Conservation (phyloP, 331 rosid genomes). For the Quercus tomentella region DNA sequence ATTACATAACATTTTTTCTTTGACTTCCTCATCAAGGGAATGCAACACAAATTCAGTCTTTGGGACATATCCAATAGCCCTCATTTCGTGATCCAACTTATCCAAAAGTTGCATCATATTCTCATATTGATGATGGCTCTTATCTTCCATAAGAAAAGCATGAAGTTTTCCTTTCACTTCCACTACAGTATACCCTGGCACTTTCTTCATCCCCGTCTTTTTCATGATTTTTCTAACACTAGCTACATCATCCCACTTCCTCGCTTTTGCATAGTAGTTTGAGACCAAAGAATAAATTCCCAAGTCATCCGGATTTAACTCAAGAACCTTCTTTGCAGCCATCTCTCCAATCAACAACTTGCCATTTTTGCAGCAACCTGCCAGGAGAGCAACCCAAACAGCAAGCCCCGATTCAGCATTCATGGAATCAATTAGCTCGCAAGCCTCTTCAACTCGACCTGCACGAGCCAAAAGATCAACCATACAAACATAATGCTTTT, state of each 20-base stretch:
- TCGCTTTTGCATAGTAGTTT: constrained; percentile 32
- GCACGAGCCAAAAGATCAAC: constrained; percentile 46
- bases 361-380: constrained; percentile 37
- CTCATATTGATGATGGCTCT: constrained; percentile 15
- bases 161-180: constrained; percentile 46
- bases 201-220: constrained; percentile 30
- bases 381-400: constrained; percentile 43
- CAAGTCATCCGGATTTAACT: constrained; percentile 28
- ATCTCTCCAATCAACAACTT: constrained; percentile 23
- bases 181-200: constrained; percentile 32
- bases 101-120: constrained; percentile 23
- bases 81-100: constrained; percentile 31
- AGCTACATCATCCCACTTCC: constrained; percentile 41
- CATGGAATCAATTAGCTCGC: constrained; percentile 26
- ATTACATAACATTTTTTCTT: not conserved
- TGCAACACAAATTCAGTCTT: constrained; percentile 7
- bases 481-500: constrained; percentile 47
- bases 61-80: constrained; percentile 7
- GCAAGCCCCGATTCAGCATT: constrained; percentile 23
- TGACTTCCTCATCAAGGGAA: not conserved
- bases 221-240: constrained; percentile 31
- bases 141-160: constrained; percentile 49
- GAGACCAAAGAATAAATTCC: constrained; percentile 37
- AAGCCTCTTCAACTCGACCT: constrained; percentile 41
- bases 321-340: constrained; percentile 35